These are phyloP conservation scores for Santalum album DNA, from an alignment of 164 flowering plant genomes.

Conservation along the genomic window DNA sequence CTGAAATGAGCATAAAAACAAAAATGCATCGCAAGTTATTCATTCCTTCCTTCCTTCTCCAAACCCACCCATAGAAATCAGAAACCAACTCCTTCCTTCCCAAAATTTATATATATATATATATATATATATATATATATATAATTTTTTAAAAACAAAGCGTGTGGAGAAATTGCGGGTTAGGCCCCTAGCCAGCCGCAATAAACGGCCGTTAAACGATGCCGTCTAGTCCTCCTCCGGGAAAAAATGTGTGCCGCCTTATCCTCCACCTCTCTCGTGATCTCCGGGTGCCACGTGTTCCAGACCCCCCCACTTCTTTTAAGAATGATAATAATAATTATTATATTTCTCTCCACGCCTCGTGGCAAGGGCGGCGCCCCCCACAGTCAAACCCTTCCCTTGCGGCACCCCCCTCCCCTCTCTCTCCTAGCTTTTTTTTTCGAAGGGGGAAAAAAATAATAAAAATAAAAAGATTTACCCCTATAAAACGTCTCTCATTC, in stretches of 20 bases:
- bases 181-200: background rate
- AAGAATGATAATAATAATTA: constrained; percentile 5
- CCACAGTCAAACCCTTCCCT: constrained; percentile 23
- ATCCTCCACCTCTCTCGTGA: constrained; percentile 5
- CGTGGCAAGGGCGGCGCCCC: constrained; percentile 28
- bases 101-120: no score
- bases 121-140: no score
- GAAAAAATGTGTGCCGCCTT: no score
- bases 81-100: no score
- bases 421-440: background rate
- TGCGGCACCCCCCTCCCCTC: constrained; percentile 12
- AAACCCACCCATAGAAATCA: no score
- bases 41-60: no score
- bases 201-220: background rate
- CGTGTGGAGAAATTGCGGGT: no score
- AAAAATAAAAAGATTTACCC: no score
- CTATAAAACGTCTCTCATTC: background rate
- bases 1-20: no score
- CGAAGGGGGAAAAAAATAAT: no score
- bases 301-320: constrained; percentile 6
- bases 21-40: no score
- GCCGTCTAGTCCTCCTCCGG: background rate
- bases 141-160: no score
- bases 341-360: background rate
- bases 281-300: constrained; percentile 29